Base-by-base conservation (phyloP, 2,329 filamentous ascomycete genomes). In the Fusarium xyrophilum region DNA sequence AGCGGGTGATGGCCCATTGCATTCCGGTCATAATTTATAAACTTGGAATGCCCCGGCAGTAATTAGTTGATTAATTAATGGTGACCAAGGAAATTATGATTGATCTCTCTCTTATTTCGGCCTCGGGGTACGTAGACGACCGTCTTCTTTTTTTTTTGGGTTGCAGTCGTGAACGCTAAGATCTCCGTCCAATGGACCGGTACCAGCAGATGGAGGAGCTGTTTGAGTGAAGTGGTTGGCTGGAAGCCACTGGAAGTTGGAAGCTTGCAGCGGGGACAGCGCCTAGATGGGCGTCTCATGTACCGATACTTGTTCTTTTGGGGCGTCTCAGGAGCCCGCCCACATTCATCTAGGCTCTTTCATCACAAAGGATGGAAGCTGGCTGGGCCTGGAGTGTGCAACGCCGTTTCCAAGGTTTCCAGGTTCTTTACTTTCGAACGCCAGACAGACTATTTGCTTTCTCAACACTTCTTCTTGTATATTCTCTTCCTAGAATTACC, bases 371-470 rank as follows among this genome's bases (percentile, higher is more conserved):
- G 25, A 19, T 42, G 23, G 23, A 42, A 68, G 55, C 65, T 65
- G 58, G 21, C 38, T 43, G 60, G 50, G 58, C n/a, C 38, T 43
- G 60, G 58, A 50, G 64, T 63, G 50, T 63, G 61, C 53, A 46
- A 69, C 66, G 50, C 67, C 66, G 50, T 56, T 69, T 69, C 67
- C 67, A 69, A 67, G 62, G 66, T 67, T 69, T 69, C 63, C n/a
- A 27, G 40, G 17, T 64, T 61, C 60, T 63, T 43, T 63, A 61
- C 63, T 69, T 58, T 51, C 23, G 32, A n/a, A 17, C 36, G 33
- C 48, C 36, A 19, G 48, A 30, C 25, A 17, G 11, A 32, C 28
- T 30, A 19, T 62, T 35, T 33, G n/a, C 50, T 59, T 60, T 40
- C 64, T 48, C 36, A 63, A 56, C 48, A 35, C 35, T 56, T 50